These are phyloP conservation scores for Alnus glutinosa DNA, from an alignment of 306 rosid genomes.

Conservation along the genomic window DNA sequence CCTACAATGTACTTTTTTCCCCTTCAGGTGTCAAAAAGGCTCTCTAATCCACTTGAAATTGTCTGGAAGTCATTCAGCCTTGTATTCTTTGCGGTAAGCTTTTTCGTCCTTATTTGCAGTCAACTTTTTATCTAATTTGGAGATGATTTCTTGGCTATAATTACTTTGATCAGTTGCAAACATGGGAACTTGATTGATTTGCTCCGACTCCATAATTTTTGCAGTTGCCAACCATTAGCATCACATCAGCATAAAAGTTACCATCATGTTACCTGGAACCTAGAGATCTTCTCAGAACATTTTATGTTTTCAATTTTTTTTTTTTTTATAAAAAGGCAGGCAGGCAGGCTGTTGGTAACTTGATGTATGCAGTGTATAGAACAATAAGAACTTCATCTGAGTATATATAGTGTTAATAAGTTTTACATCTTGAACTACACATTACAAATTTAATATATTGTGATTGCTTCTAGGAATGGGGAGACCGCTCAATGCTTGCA, in stretches of 20 bases:
- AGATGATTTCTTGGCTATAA: background rate
- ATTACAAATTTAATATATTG: conserved; percentile 19
- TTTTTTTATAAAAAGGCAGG: background rate
- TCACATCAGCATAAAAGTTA: background rate
- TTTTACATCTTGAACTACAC: conserved; percentile 16
- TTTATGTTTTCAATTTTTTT: background rate
- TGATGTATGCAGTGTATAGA: background rate
- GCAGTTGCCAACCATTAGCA: background rate
- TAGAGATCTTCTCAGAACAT: background rate
- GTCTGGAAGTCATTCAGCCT: conserved; percentile 96
- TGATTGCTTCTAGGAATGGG: conserved; percentile 86
- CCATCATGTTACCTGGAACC: background rate
- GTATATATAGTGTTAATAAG: conserved; percentile 2
- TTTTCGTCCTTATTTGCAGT: conserved; percentile 16
- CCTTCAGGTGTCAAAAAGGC: conserved; percentile 62
- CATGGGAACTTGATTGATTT: background rate
- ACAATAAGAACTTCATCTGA: background rate
- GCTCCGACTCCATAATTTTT: background rate
- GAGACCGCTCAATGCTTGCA: conserved; percentile 99
- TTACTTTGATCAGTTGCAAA: background rate
- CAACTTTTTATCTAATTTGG: conserved; percentile 1
- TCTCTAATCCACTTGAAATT: conserved; percentile 83
- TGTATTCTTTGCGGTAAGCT: conserved; percentile 89
- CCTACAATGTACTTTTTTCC: background rate
- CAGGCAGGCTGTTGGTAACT: background rate